Base-by-base conservation (phyloP, 768 basidiomycete species). In the Russula earlei region DNA sequence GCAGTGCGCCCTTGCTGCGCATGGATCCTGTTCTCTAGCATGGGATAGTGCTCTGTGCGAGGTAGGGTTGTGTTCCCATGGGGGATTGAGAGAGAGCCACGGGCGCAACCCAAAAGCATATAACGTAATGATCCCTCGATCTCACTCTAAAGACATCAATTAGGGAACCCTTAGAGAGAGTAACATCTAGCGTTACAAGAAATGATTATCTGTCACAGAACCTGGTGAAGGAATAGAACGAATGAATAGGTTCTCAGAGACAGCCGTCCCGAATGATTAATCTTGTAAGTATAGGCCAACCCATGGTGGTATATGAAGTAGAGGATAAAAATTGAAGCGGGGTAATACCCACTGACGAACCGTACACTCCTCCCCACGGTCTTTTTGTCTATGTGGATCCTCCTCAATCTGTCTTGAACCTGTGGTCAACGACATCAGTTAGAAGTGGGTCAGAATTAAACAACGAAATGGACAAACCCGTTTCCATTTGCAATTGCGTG, bases 401-500 rank as follows among this genome's bases (percentile, higher is more conserved):
- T 36, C 22, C 19, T 59, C 20, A 62, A n/a, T 62, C 60, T 25
- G 55, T 36, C 53, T 62, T 59, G 25, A 46, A 38, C 19, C 60
- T 59, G 42, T 10, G 10, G 5, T n/a, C 40, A 25, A 43, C 27
- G 20, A 27, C n/a, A 12, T n/a, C 31, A 3, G n/a, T 49, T 24
- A 55, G 37, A 15, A 5, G 33, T 49, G 19, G 25, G 17, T 43
- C 49, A 5, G n/a, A 20, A 43, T 40, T 8, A 22, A 37, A 12
- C 22, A 19, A 15, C 19, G 3, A 31, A 42, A 36, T 50, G n/a
- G 37, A 49, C 68, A 17, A 61, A 73, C 70, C 64, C 67, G 54
- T 65, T 65, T 29, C 67, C 69, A 53, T 72, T 71, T 29, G 74
- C 75, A 38, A 72, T 66, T 51, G 79, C 79, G 67, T 79, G 81